Percentiles rank a stretch among this genome's conserved stretches.
Evolutionary conservation across 169 alveolate species (phyloP).

Genomic region (Perkinsus marinus): DNA sequence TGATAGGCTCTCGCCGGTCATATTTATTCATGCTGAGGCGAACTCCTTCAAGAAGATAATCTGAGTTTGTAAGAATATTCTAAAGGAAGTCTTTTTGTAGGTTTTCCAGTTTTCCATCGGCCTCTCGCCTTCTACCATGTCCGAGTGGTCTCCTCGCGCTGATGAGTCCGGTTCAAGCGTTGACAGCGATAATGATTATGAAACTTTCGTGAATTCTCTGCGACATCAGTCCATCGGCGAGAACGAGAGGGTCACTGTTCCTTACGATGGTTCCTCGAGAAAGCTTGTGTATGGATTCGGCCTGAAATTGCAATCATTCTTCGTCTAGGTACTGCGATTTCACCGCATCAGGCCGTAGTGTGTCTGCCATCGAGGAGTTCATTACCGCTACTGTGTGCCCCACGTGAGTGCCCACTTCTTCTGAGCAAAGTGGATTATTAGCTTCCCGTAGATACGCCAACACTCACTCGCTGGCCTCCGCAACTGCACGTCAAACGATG

Average conservation of each 20-base stretch:
- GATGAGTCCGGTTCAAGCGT: background rate
- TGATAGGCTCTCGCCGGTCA: too few species aligned
- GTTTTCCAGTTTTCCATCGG: too few species aligned
- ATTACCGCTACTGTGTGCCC: background rate
- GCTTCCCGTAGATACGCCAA: conserved; percentile 15
- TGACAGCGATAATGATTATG: background rate
- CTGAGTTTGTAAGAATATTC: too few species aligned
- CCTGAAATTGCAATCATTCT: background rate
- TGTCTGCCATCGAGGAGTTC: conserved; percentile 16
- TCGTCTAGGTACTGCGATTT: background rate
- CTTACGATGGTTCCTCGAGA: background rate
- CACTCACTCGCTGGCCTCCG: conserved; percentile 27
- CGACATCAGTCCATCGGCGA: background rate
- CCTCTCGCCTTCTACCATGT: too few species aligned
- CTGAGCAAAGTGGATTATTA: background rate
- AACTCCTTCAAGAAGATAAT: too few species aligned
- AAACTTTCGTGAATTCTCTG: background rate
- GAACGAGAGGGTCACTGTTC: background rate
- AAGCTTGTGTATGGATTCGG: background rate
- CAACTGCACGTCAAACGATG: conserved; percentile 30
- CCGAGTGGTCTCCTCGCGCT: too few species aligned
- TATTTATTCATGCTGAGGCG: too few species aligned
- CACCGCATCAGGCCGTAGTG: conserved; percentile 25
- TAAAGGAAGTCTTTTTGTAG: too few species aligned
- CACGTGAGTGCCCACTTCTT: background rate